These are phyloP conservation scores for Patellaria atrata DNA, from an alignment of 495 filamentous ascomycete species.

Conservation along the genomic window DNA sequence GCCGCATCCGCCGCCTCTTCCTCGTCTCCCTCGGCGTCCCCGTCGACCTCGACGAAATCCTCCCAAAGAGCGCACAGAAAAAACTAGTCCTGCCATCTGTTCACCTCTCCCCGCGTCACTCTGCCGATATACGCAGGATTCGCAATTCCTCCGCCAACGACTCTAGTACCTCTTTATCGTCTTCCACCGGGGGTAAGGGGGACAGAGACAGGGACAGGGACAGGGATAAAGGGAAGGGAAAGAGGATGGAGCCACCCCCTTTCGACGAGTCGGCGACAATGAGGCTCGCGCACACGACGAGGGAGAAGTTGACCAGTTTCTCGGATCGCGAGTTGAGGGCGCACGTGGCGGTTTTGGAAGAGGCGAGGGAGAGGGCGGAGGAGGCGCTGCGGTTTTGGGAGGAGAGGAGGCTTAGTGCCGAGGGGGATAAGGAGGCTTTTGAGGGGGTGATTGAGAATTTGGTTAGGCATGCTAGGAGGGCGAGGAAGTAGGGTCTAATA, in stretches of 20 bases:
- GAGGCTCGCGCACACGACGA: conserved; percentile 68
- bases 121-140: conserved; percentile 34
- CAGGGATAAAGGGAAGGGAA: conserved; percentile 24
- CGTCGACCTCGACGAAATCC: conserved; percentile 91
- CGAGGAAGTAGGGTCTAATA: conserved; percentile 54
- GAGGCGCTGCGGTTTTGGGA: conserved; percentile 83
- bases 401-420: conserved; percentile 63
- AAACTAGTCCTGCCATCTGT: conserved; percentile 87
- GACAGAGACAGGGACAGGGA: too few species aligned
- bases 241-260: conserved; percentile 42
- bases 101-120: conserved; percentile 38
- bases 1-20: conserved; percentile 88
- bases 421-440: conserved; percentile 88
- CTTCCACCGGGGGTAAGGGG: too few species aligned
- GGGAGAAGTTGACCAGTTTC: conserved; percentile 61
- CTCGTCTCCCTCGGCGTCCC: conserved; percentile 92
- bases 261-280: conserved; percentile 67
- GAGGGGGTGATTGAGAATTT: conserved; percentile 97
- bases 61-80: conserved; percentile 93
- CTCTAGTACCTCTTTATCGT: conserved; percentile 42
- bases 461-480: conserved; percentile 84
- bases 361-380: conserved; percentile 50
- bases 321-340: conserved; percentile 57
- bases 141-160: conserved; percentile 41
- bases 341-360: conserved; percentile 60